Conservation (phyloP, 148 eudicot species). For the Nyssa sinensis region DNA sequence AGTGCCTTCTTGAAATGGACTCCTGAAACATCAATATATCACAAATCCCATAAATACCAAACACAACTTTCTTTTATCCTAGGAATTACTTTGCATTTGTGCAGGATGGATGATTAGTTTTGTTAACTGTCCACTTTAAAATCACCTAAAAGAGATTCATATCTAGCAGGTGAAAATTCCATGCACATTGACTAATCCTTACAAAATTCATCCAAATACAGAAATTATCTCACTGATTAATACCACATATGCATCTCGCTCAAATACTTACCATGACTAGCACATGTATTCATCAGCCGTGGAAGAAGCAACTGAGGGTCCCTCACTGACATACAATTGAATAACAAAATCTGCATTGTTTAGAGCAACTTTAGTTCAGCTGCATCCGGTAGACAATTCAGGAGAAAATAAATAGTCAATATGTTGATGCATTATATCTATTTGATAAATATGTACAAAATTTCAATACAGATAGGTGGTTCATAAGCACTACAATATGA, state of each 20-base stretch:
- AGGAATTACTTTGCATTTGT: not conserved
- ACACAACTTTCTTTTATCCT: not conserved
- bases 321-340: conserved; percentile 98
- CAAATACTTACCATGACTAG: conserved; percentile 53
- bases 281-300: conserved; percentile 60
- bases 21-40: conserved; percentile 48
- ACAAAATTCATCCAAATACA: not conserved
- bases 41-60: not conserved
- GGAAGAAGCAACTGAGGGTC: conserved; percentile 94
- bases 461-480: not conserved
- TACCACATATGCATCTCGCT: conserved; percentile 1
- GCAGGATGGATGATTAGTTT: not conserved
- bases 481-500: not conserved
- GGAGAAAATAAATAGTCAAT: too few relatives aligned
- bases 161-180: not conserved
- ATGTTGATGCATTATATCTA: not conserved
- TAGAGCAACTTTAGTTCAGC: conserved; percentile 25
- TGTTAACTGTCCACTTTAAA: conserved; percentile 4
- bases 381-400: conserved; percentile 9
- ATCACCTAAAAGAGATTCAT: not conserved
- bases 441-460: too few relatives aligned
- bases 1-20: conserved; percentile 83
- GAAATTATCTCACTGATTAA: not conserved
- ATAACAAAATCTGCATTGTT: conserved; percentile 78
- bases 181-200: not conserved